phyloP scores from a whole-genome alignment of 768 basidiomycete genomes.

The Leccinellum luteum region DNA sequence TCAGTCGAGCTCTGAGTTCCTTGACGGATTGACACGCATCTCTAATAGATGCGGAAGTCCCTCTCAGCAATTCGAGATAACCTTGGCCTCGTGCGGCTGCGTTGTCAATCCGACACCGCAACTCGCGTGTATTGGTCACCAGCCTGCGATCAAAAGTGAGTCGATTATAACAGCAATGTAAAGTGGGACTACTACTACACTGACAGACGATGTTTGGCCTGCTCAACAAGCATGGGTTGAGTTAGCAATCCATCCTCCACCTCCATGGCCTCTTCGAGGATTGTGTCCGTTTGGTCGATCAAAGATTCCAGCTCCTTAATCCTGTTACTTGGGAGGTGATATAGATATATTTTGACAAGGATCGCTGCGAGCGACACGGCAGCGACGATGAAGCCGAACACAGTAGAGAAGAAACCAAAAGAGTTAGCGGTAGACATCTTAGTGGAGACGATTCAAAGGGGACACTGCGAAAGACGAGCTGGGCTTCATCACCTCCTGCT shows the following conservation, averaged over 20 bases:
- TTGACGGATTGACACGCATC: neutral
- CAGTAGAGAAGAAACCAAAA: neutral
- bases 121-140: neutral
- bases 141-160: neutral
- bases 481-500: too few relatives aligned
- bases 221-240: neutral
- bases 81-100: too few relatives aligned
- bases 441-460: too few relatives aligned
- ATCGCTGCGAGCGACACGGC: neutral
- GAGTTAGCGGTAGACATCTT: too few relatives aligned
- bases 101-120: neutral
- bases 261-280: neutral
- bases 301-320: neutral
- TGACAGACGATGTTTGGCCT: too few relatives aligned
- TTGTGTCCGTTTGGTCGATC: neutral
- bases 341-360: rapidly evolving
- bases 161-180: neutral
- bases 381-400: neutral
- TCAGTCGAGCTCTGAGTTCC: neutral
- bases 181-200: neutral
- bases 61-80: neutral
- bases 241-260: neutral
- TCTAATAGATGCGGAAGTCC: too few relatives aligned
- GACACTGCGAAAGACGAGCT: too few relatives aligned
- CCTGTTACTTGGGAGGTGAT: neutral